Conservation (phyloP, 495 filamentous ascomycete species). For the Neurospora sp. region DNA sequence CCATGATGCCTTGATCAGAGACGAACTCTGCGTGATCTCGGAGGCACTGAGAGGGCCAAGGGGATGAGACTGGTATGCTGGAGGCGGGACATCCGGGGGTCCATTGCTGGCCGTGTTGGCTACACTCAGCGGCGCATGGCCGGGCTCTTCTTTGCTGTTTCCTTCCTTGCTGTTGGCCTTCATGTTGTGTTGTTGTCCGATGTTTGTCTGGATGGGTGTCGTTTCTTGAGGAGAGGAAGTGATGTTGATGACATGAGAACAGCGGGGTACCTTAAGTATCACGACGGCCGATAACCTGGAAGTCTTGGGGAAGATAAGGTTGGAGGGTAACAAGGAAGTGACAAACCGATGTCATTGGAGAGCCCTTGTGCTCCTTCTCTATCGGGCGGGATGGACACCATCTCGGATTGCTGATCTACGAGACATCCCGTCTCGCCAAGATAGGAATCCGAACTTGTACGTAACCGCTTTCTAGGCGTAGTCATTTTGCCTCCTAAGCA, state of each 20-base stretch:
- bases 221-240: not conserved
- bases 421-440: not conserved
- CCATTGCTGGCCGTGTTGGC: not conserved
- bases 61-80: slow-evolving; percentile 36
- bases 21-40: slow-evolving; percentile 41
- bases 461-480: not conserved
- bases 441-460: not conserved
- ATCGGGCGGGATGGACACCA: not conserved
- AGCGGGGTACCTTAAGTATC: not conserved
- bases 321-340: not conserved
- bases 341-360: not conserved
- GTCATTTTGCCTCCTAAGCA: not conserved
- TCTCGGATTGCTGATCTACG: not conserved
- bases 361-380: not conserved
- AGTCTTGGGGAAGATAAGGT: not conserved
- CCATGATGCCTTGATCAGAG: slow-evolving; percentile 38
- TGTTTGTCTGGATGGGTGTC: not conserved
- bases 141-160: not conserved
- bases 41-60: slow-evolving; percentile 46
- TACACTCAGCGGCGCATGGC: not conserved
- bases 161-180: not conserved
- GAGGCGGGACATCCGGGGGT: not conserved
- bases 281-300: not conserved
- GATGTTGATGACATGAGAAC: not conserved
- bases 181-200: not conserved